phyloP scores from a whole-genome alignment of 164 flowering plant species.

The Berberis thunbergii region DNA sequence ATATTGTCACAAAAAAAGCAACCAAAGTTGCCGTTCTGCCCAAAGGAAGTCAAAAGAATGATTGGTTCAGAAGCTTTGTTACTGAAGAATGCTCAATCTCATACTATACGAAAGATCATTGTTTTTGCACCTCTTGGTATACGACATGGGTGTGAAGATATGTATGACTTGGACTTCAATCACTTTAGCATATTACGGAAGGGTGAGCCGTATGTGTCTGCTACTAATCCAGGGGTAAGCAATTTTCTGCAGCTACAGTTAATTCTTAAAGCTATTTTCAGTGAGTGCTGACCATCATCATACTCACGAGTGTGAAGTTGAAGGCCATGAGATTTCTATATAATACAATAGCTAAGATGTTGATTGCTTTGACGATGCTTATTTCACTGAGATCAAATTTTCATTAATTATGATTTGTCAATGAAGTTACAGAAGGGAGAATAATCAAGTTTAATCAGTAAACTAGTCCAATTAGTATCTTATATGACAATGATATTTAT shows the following conservation, averaged over 20 bases:
- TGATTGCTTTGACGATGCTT: no score
- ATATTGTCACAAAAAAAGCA: conserved; percentile 22
- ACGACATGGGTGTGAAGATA: conserved; percentile 57
- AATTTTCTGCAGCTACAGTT: neutral
- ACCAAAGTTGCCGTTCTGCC: conserved; percentile 46
- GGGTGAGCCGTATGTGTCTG: conserved; percentile 44
- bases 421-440: no score
- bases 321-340: no score
- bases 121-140: conserved; percentile 54
- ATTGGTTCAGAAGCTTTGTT: conserved; percentile 30
- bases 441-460: no score
- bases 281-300: no score
- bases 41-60: conserved; percentile 42
- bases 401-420: no score
- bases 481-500: no score
- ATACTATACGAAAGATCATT: conserved; percentile 48
- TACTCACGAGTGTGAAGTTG: no score
- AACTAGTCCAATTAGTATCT: no score
- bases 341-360: no score
- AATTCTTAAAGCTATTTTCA: no score
- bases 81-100: conserved; percentile 42
- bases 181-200: conserved; percentile 43
- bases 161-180: conserved; percentile 51
- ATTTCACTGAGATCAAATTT: no score
- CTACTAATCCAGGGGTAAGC: conserved; percentile 46